These are phyloP conservation scores for Raphanus raphanistrum DNA, from an alignment of 345 rosid genomes.

Conservation along the genomic window DNA sequence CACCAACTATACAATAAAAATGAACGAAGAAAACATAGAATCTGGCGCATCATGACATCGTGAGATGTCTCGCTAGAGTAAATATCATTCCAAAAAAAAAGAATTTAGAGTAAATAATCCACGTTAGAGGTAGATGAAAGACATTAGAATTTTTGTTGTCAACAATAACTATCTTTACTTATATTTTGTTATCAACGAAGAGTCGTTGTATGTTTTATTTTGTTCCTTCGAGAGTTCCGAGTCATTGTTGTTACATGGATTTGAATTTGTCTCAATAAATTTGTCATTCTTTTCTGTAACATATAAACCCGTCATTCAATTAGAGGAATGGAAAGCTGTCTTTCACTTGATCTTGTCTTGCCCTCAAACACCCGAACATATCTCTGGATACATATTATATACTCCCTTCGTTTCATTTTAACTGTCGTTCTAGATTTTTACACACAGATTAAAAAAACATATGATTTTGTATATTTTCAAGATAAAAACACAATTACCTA, in stretches of 20 bases:
- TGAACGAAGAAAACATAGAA: neutral
- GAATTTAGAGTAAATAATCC: neutral
- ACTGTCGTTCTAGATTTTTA: no score
- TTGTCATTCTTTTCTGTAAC: neutral
- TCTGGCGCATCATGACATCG: no score
- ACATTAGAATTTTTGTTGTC: neutral
- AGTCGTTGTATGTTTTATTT: neutral
- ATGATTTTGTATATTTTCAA: no score
- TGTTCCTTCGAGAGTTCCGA: neutral
- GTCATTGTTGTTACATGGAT: conserved; percentile 12
- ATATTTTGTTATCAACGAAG: neutral
- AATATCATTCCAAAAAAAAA: no score
- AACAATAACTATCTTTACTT: neutral
- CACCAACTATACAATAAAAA: neutral
- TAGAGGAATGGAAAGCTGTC: conserved; percentile 1
- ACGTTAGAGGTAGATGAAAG: neutral
- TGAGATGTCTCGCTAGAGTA: no score
- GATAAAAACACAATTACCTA: no score
- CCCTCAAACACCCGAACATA: conserved; percentile 19
- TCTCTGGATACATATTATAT: neutral
- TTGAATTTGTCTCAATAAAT: conserved; percentile 21
- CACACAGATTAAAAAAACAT: no score
- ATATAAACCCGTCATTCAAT: neutral
- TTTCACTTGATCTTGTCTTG: conserved; percentile 6
- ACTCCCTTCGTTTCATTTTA: no score